Evolutionary conservation across 2,329 filamentous ascomycete genomes (phyloP), one percentile per base, ranked within the genome.

Genomic region (Beauveria sp.): DNA sequence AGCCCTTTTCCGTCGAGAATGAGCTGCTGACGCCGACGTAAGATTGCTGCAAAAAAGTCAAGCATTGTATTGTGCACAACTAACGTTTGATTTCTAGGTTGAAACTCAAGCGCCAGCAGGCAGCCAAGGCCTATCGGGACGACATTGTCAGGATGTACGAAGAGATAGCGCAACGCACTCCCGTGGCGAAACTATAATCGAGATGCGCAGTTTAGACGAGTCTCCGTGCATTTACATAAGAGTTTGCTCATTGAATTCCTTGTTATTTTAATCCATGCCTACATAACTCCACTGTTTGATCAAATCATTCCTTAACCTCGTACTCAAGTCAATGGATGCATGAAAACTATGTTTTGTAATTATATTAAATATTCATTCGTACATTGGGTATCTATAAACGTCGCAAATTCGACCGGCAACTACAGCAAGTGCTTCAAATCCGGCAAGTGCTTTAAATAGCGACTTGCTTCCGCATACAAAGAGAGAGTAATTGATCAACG

Each of bases 1-100:
- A 99, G 63, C 95, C 95, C 1, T 98, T 99, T 69, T 90, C 87
- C 1, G 87, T 98, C 66, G 93, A 96, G 56, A 99, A 99, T 72
- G 90, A 96, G 75, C 80, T 97, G 55, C 77, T 93, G 71, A 95
- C 90, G 22, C 90, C 91, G 24, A 96, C 91, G 90, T 93, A 83
- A 86, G 89, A 85, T 60, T 60, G 22, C 12, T 38, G 8, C 7
- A 12, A 12, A 12, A 34, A 14, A 34, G 20, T n/a, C 14, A 45
- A 4, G 16, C 5, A 2, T 58, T 40, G 26, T 2, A 14, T 6
- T 34, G 54, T 52, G 26, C 34, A 38, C 9, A 49, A 20, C 14
- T 70, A 59, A 70, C 60, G n/a, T 6, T 8, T 5, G 20, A 16
- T 40, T 20, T 2, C 18, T 63, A 86, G 83, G 28, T 75, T 86